These are phyloP conservation scores for Elongisporangium anandrum DNA, from an alignment of 352 stramenopile genomes.

Conservation along the genomic window DNA sequence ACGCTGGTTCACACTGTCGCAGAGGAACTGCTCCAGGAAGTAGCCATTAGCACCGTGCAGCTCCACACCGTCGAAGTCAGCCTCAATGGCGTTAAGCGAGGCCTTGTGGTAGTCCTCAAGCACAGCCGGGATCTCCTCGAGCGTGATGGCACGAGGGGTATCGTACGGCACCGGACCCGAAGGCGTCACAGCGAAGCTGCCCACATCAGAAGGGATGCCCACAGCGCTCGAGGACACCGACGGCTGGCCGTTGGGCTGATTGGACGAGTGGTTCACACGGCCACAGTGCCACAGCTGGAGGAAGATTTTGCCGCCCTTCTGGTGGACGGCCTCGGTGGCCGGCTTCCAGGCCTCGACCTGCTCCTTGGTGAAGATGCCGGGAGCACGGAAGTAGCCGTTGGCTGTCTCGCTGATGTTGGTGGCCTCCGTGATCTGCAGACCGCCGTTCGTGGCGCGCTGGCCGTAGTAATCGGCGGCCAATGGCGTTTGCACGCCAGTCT, in stretches of 20 bases:
- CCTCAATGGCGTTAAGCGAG: constrained; percentile 13
- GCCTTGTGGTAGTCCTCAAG: constrained; percentile 17
- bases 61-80: constrained; percentile 23
- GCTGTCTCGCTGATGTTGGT: constrained; percentile 42
- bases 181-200: constrained; percentile 16
- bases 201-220: constrained; percentile 3
- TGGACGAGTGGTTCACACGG: constrained; percentile 51
- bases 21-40: constrained; percentile 26
- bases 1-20: constrained; percentile 16
- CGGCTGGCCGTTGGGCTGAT: constrained; percentile 42
- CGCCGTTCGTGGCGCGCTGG: constrained; percentile 49
- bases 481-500: constrained; percentile 24
- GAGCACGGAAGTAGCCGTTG: constrained; percentile 34
- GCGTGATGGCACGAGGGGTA: constrained; percentile 48
- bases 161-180: constrained; percentile 26
- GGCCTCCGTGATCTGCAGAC: constrained; percentile 59
- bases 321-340: constrained; percentile 63
- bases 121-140: constrained; percentile 64
- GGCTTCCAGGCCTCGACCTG: constrained; percentile 55
- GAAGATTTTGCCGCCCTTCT: constrained; percentile 72
- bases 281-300: constrained; percentile 86
- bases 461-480: constrained; percentile 58
- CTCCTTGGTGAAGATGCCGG: constrained; percentile 39
- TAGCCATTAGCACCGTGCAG: constrained; percentile 23
- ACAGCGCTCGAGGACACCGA: constrained; percentile 41